Percentiles rank a stretch among this genome's conserved stretches.
Evolutionary conservation across 768 basidiomycete genomes (phyloP).

Genomic region (Macrolepiota albuminosa): DNA sequence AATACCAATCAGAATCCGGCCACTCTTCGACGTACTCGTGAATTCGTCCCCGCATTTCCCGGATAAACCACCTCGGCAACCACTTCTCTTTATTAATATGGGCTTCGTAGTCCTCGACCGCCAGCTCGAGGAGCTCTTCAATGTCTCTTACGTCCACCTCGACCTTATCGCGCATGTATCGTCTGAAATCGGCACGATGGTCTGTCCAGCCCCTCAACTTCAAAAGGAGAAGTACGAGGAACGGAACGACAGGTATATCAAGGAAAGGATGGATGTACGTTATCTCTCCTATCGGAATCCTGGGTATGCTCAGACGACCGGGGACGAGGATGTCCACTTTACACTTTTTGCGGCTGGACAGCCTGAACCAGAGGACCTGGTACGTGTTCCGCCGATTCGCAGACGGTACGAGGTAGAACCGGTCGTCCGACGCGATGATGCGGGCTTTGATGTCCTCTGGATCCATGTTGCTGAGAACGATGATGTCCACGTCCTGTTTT

Average conservation of each 20-base stretch:
- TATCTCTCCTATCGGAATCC: constrained; percentile 21
- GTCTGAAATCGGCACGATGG: constrained; percentile 26
- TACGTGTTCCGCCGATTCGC: constrained; percentile 35
- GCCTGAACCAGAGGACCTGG: constrained; percentile 35
- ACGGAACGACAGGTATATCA: constrained; percentile 33
- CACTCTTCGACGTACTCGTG: constrained; percentile 16
- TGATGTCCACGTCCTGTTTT: constrained; percentile 41
- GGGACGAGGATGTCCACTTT: constrained; percentile 37
- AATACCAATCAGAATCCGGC: neutral
- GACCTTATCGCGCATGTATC: constrained; percentile 32
- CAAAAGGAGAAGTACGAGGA: constrained; percentile 32
- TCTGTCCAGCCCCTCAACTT: constrained; percentile 41
- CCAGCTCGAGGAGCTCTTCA: constrained; percentile 33
- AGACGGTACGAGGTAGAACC: constrained; percentile 34
- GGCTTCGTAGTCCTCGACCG: constrained; percentile 19
- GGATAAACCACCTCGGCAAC: constrained; percentile 26
- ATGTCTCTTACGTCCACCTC: constrained; percentile 38
- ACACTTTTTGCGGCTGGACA: constrained; percentile 20
- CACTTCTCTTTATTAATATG: constrained; percentile 21
- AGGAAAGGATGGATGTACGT: constrained; percentile 14
- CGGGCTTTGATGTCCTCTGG: constrained; percentile 36
- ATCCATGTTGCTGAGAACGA: constrained; percentile 31
- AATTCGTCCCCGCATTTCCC: constrained; percentile 21
- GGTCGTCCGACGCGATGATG: constrained; percentile 23
- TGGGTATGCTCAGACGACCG: constrained; percentile 31